Conservation (phyloP, 345 rosid species). For the Stellera chamaejasme region DNA sequence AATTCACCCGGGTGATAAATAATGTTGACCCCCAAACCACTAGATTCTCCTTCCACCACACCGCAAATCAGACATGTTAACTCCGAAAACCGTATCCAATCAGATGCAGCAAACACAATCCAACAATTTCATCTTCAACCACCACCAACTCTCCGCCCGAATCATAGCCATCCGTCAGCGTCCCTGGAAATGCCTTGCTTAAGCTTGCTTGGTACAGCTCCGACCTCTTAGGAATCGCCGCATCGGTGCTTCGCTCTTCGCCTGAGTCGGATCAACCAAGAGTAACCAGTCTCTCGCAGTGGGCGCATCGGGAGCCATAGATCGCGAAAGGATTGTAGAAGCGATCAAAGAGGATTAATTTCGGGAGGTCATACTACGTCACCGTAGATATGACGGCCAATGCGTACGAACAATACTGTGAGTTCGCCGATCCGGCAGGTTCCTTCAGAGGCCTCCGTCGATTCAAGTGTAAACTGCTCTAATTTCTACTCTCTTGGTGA, state of each 20-base stretch:
- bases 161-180: conserved; percentile 17
- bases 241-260: conserved; percentile 55
- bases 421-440: conserved; percentile 96
- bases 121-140: not conserved
- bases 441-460: conserved; percentile 81
- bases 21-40: too few species aligned
- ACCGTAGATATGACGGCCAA: conserved; percentile 65
- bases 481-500: conserved; percentile 79
- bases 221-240: conserved; percentile 90
- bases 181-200: conserved; percentile 58
- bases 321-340: conserved; percentile 49
- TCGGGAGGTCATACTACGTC: conserved; percentile 72
- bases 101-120: conserved; percentile 23
- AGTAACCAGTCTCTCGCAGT: conserved; percentile 14
- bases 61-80: conserved; percentile 8
- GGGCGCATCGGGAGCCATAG: conserved; percentile 49
- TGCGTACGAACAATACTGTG: conserved; percentile 83
- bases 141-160: conserved; percentile 23
- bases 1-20: too few species aligned
- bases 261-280: conserved; percentile 9
- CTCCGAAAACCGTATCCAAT: conserved; percentile 18
- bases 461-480: conserved; percentile 84
- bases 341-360: conserved; percentile 70
- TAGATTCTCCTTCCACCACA: conserved; percentile 13
- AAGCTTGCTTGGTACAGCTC: conserved; percentile 92